Percentiles rank a stretch among this genome's conserved stretches.
phyloP scores from a whole-genome alignment of 345 rosid species.

The Moricandia moricandioides region DNA sequence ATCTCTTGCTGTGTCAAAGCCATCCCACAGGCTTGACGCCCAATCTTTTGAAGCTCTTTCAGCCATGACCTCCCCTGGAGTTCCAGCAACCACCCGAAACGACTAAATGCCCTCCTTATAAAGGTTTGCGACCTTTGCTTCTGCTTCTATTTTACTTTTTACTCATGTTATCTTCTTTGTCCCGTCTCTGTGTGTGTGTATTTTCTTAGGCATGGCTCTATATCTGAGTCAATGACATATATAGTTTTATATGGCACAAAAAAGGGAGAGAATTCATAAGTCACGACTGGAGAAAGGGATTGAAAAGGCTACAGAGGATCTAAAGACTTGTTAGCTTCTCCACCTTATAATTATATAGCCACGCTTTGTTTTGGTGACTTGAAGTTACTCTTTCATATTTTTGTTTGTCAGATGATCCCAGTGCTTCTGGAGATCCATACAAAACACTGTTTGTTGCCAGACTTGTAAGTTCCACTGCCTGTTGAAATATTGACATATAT shows the following conservation, averaged over 20 bases:
- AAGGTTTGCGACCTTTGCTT: slow-evolving; percentile 43
- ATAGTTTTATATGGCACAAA: slow-evolving; percentile 44
- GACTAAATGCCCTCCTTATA: slow-evolving; percentile 75
- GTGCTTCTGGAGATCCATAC: slow-evolving; percentile 93
- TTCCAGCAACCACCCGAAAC: slow-evolving; percentile 87
- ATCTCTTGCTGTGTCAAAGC: slow-evolving; percentile 58
- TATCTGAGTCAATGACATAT: slow-evolving; percentile 44
- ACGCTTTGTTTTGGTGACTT: slow-evolving; percentile 6
- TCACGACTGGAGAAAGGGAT: slow-evolving; percentile 79
- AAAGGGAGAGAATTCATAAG: slow-evolving; percentile 77
- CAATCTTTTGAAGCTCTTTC: slow-evolving; percentile 86
- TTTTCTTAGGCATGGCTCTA: slow-evolving; percentile 77
- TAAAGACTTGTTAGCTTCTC: slow-evolving; percentile 52
- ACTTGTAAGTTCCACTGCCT: slow-evolving; percentile 55
- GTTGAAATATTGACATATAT: too few relatives aligned
- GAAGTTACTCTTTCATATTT: background rate
- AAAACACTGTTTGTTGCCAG: slow-evolving; percentile 94
- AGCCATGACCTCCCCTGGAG: slow-evolving; percentile 86
- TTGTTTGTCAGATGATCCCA: slow-evolving; percentile 71
- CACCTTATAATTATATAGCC: slow-evolving; percentile 7
- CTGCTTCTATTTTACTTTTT: background rate
- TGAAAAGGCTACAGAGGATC: slow-evolving; percentile 80
- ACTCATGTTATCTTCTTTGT: background rate
- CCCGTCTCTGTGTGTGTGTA: background rate
- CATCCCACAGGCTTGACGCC: slow-evolving; percentile 93